Conservation (phyloP, 495 filamentous ascomycete genomes). For the Penicillium ucsense region DNA sequence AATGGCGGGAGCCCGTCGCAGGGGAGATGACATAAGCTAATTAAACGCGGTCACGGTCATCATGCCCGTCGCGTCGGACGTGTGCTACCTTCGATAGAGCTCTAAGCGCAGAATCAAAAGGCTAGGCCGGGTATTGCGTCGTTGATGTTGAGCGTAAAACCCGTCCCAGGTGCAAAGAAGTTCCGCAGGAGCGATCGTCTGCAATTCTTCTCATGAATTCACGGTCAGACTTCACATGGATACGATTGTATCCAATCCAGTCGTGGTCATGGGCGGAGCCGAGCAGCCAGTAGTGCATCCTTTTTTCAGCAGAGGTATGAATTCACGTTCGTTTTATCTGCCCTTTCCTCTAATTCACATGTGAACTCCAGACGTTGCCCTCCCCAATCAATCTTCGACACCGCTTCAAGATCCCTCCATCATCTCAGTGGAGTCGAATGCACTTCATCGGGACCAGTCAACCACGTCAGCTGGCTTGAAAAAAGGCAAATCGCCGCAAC, state of each 20-base stretch:
- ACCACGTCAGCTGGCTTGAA: no score
- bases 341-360: constrained; percentile 6
- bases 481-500: no score
- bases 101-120: not conserved
- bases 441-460: not conserved
- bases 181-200: no score
- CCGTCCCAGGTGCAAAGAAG: no score
- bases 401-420: not conserved
- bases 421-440: not conserved
- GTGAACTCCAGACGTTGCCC: not conserved
- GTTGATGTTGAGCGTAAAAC: not conserved
- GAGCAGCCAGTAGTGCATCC: constrained; percentile 33
- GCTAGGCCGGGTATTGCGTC: not conserved
- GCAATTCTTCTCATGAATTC: not conserved
- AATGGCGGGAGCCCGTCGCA: not conserved
- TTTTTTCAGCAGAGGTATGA: constrained; percentile 33
- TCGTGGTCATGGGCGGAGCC: constrained; percentile 33
- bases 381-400: not conserved
- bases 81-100: constrained; percentile 10
- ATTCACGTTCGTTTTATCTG: not conserved
- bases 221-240: constrained; percentile 13
- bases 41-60: constrained; percentile 9
- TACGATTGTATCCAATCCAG: constrained; percentile 14
- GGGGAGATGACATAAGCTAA: constrained; percentile 13
- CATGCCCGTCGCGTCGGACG: constrained; percentile 17